Evolutionary conservation across 495 filamentous ascomycete genomes (phyloP).

Genomic region (Penicillium egyptiacum): DNA sequence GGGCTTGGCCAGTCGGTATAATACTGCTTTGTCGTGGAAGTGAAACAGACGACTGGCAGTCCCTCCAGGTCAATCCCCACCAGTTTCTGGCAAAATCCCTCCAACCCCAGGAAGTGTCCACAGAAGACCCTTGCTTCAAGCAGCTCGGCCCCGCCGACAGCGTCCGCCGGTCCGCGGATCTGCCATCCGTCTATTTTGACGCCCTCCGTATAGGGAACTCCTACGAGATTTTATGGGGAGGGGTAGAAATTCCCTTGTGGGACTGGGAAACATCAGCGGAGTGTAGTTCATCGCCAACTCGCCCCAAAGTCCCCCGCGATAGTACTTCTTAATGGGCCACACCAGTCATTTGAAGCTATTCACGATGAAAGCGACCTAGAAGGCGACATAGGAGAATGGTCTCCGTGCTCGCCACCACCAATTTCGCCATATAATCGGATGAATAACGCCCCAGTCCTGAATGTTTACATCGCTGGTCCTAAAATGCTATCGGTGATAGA

Average conservation of each 20-base stretch:
- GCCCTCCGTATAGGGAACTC: not conserved
- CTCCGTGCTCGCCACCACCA: not conserved
- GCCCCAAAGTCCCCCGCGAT: conserved; percentile 1
- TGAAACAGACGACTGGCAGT: not conserved
- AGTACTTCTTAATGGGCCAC: not conserved
- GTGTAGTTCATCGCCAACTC: not conserved
- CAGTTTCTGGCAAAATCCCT: not conserved
- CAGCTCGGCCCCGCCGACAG: conserved; percentile 1
- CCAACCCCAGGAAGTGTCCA: conserved; percentile 6
- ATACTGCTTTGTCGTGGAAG: conserved; percentile 2
- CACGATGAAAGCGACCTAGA: conserved; percentile 5
- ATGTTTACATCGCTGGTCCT: conserved; percentile 6
- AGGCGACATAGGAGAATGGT: not conserved
- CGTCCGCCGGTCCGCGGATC: not conserved
- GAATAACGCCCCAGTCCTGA: conserved; percentile 2
- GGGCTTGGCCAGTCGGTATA: conserved; percentile 5
- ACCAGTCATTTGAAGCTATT: not conserved
- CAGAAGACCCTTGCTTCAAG: conserved; percentile 2
- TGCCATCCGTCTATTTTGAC: conserved; percentile 9
- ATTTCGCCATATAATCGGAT: not conserved
- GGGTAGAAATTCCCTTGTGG: conserved; percentile 8
- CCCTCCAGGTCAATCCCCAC: not conserved
- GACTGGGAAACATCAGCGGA: conserved; percentile 11
- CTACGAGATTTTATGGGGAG: conserved; percentile 6
- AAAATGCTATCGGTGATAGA: conserved; percentile 4